Evolutionary conservation across 1,139 yeast species (phyloP).

Genomic region (Taiozyma sp.): DNA sequence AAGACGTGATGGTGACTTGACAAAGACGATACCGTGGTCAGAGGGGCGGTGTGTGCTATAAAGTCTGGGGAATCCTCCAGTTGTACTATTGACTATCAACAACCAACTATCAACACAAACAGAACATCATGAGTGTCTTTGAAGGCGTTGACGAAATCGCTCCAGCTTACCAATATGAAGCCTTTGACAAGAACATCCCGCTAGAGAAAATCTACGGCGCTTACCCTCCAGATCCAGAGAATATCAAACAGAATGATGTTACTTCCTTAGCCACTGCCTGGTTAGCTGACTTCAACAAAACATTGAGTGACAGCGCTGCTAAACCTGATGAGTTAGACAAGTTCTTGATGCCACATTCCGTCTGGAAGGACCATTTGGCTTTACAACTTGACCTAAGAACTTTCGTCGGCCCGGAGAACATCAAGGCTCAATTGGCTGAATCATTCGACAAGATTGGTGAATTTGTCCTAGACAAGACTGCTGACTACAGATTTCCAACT

Average conservation of each 20-base stretch:
- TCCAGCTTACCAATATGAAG: conserved; percentile 27
- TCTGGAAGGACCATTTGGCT: conserved; percentile 35
- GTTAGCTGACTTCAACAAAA: conserved; percentile 27
- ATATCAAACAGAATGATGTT: conserved; percentile 24
- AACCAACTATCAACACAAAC: background rate
- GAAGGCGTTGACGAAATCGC: conserved; percentile 24
- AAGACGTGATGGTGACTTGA: background rate
- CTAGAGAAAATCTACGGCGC: conserved; percentile 28
- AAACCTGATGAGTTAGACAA: conserved; percentile 17
- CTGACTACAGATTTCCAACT: conserved; percentile 28
- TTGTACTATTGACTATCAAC: background rate
- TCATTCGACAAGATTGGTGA: conserved; percentile 23
- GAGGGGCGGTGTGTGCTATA: background rate
- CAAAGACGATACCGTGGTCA: background rate
- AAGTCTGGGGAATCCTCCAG: background rate
- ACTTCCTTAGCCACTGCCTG: conserved; percentile 26
- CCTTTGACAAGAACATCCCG: conserved; percentile 28
- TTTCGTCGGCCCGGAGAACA: conserved; percentile 28
- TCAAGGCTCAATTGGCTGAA: conserved; percentile 16
- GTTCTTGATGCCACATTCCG: conserved; percentile 27
- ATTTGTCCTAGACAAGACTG: conserved; percentile 26
- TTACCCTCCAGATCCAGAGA: conserved; percentile 25
- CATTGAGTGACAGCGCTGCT: conserved; percentile 11
- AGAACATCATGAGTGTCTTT: conserved; percentile 15
- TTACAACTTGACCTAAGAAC: conserved; percentile 31